Evolutionary conservation across 2,329 filamentous ascomycete genomes (phyloP), one percentile per base, ranked within the genome.

Genomic region (Neonectria magnoliae): DNA sequence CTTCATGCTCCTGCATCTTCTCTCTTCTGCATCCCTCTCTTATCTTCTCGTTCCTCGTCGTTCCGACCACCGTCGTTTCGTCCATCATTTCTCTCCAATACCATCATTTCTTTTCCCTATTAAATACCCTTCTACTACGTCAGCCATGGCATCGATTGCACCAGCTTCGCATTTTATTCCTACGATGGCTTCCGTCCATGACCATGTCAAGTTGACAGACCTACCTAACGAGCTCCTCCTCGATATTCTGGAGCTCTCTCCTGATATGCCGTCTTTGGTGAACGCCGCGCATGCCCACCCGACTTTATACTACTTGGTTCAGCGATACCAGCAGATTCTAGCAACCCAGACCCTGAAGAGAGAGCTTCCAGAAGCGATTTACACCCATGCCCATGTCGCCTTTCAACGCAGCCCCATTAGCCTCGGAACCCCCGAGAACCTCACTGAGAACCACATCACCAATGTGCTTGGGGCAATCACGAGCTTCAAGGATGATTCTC

Each of bases 211-310:
- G 9, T 14, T 65, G 10, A 48, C 52, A 4, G 47, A 25, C 47
- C 13, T 65, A 4, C 36, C 62, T 11, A 33, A 10, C 22, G 62
- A 65, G 25, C n/a, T 65, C n/a, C 45, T 53, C 20, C 31, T 65
- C 36, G 14, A 10, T 10, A 54, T 61, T n/a, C 29, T 65, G 8
- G 62, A 57, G 22, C 36, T 13, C 11, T 52, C 18, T 11, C 52
- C 62, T 2, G 57, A 61, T 18, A 4, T 57, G 27, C 11, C 9
- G 9, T 41, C 62, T n/a, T 53, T 65, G 5, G 9, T 13, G 22
- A 50, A 42, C 22, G 5, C 18, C 2, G 13, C 45, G 4, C 44
- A 29, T n/a, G 20, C 57, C 9, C 52, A 57, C 18, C 53, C 52
- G 3, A 20, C 22, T 10, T 27, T 65, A 5, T 45, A 54, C 14